These are phyloP conservation scores for Kondoa subrosea DNA, from an alignment of 768 basidiomycete species.

Conservation along the genomic window DNA sequence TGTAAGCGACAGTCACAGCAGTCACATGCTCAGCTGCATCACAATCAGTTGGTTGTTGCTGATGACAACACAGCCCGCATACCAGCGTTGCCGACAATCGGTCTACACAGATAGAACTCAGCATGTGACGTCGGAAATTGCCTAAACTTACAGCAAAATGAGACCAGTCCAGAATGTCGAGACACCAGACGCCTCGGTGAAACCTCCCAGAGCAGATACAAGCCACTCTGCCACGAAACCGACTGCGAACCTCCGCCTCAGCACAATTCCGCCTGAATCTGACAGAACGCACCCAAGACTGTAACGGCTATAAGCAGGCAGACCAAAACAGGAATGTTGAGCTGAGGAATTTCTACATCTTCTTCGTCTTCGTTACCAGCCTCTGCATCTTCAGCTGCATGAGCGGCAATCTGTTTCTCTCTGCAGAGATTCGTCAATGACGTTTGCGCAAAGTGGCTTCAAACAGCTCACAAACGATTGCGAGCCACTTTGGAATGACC, in stretches of 20 bases:
- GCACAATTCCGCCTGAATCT: too few relatives aligned
- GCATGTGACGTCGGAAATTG: too few relatives aligned
- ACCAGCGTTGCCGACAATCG: conserved; percentile 84
- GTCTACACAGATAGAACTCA: too few relatives aligned
- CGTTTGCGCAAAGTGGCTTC: neutral
- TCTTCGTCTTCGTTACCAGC: conserved; percentile 27
- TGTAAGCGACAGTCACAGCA: conserved; percentile 77
- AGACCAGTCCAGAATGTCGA: conserved; percentile 69
- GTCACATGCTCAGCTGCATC: conserved; percentile 56
- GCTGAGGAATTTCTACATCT: conserved; percentile 19
- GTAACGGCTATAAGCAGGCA: too few relatives aligned
- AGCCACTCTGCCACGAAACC: conserved; percentile 51
- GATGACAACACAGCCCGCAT: too few relatives aligned
- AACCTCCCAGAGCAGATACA: conserved; percentile 56
- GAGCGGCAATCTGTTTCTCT: neutral
- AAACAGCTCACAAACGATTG: too few relatives aligned
- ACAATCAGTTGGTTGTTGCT: conserved; percentile 19
- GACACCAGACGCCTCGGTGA: conserved; percentile 45
- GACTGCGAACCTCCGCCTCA: too few relatives aligned
- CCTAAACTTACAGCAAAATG: conserved; percentile 47
- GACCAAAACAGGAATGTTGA: conserved; percentile 21
- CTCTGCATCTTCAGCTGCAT: conserved; percentile 14
- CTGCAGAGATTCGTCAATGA: neutral
- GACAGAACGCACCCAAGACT: too few relatives aligned
- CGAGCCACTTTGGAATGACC: conserved; percentile 13